A percentile compares a stretch with the other conserved stretches of the same genome.
phyloP scores from a whole-genome alignment of 495 filamentous ascomycete genomes.

The Venustampulla echinocandica region DNA sequence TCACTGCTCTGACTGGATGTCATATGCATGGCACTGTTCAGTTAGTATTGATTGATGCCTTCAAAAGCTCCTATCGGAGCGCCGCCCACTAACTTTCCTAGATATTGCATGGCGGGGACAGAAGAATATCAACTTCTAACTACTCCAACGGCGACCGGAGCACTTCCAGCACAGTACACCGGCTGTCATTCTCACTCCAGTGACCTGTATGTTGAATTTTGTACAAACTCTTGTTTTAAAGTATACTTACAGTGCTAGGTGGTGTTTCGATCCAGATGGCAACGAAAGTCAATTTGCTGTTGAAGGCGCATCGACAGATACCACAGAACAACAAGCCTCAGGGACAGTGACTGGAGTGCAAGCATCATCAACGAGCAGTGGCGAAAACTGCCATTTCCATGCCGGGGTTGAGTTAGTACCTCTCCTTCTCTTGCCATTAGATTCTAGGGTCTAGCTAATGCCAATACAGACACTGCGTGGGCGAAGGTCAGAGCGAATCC shows the following conservation, averaged over 20 bases:
- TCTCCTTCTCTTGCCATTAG: neutral
- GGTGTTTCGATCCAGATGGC: constrained; percentile 41
- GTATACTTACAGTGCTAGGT: constrained; percentile 28
- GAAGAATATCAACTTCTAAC: constrained; percentile 34
- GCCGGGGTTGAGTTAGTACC: constrained; percentile 54
- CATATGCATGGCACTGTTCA: constrained; percentile 31
- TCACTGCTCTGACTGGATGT: constrained; percentile 29
- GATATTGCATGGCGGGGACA: constrained; percentile 32
- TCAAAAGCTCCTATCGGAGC: no score
- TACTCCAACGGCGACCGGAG: constrained; percentile 34
- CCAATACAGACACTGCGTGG: constrained; percentile 40
- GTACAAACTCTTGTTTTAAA: neutral
- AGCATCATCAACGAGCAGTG: constrained; percentile 17
- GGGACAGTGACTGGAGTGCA: no score
- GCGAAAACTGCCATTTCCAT: constrained; percentile 52
- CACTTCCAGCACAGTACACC: constrained; percentile 38
- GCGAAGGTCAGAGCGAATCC: constrained; percentile 29
- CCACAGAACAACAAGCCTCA: constrained; percentile 18
- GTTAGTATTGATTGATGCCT: constrained; percentile 11
- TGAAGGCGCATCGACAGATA: constrained; percentile 9
- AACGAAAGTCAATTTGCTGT: constrained; percentile 31
- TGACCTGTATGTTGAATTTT: neutral
- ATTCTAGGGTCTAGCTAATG: neutral
- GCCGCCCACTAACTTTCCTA: constrained; percentile 4
- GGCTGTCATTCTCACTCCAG: constrained; percentile 41